These are phyloP conservation scores for Coffea humblotiana DNA, from an alignment of 305 asterid genomes.

Conservation along the genomic window DNA sequence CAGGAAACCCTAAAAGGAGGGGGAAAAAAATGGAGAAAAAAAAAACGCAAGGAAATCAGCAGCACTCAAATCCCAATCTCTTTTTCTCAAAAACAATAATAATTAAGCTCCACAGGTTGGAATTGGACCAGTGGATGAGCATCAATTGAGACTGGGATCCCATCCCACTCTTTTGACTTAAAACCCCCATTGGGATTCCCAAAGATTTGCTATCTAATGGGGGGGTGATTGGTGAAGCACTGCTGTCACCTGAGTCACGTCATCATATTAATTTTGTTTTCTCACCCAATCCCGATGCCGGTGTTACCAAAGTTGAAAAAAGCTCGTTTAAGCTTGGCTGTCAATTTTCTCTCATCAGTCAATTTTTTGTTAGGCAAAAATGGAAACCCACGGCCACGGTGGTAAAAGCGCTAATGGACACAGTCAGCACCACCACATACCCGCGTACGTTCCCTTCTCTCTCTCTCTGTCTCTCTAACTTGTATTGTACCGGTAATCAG, in stretches of 20 bases:
- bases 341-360: not conserved
- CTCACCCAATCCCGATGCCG: not conserved
- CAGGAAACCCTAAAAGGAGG: not conserved
- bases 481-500: no score
- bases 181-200: not conserved
- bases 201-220: not conserved
- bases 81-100: not conserved
- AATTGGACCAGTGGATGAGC: not conserved
- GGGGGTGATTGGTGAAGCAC: not conserved
- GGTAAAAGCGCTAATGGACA: not conserved
- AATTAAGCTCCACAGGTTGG: not conserved
- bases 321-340: not conserved
- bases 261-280: not conserved
- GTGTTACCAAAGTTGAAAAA: not conserved
- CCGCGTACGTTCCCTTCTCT: no score
- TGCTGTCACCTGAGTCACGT: not conserved
- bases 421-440: not conserved
- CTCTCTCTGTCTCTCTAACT: no score
- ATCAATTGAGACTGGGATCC: not conserved
- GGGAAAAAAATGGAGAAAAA: no score
- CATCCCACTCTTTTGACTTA: not conserved
- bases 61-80: not conserved
- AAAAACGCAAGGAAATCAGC: not conserved
- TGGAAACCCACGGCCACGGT: not conserved
- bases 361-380: not conserved